phyloP scores from a whole-genome alignment of 208 protist species.

The Phytomonas francai region DNA sequence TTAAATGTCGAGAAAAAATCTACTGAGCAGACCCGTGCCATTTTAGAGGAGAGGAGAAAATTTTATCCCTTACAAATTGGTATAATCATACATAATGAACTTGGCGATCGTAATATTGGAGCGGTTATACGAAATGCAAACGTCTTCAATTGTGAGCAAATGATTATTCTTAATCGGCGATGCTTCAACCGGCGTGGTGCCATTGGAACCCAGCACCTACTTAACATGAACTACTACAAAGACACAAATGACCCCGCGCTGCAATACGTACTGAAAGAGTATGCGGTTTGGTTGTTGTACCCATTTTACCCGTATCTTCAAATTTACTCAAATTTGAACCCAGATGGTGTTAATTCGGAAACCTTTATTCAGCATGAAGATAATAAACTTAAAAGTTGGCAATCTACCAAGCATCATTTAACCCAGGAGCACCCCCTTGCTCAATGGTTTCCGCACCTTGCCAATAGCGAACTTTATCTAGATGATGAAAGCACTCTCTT shows the following conservation, averaged over 20 bases:
- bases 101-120: conserved; percentile 79
- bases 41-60: conserved; percentile 23
- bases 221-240: conserved; percentile 23
- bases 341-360: background rate
- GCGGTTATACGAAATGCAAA: conserved; percentile 79
- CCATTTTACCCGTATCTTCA: conserved; percentile 71
- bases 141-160: conserved; percentile 65
- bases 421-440: conserved; percentile 33
- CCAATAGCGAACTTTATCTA: conserved; percentile 32
- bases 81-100: conserved; percentile 67
- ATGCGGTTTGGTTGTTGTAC: conserved; percentile 63
- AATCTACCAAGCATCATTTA: conserved; percentile 22
- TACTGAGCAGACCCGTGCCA: background rate
- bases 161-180: conserved; percentile 51
- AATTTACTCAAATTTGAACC: conserved; percentile 17
- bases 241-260: background rate
- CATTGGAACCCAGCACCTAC: conserved; percentile 57
- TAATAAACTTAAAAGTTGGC: conserved; percentile 24
- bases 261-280: conserved; percentile 18
- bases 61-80: conserved; percentile 46
- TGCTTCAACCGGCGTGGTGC: conserved; percentile 70
- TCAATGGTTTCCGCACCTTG: conserved; percentile 19
- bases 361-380: conserved; percentile 47
- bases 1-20: background rate
- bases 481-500: conserved; percentile 29